phyloP scores from a whole-genome alignment of 2,329 filamentous ascomycete genomes.

The Fusarium duplospermum region DNA sequence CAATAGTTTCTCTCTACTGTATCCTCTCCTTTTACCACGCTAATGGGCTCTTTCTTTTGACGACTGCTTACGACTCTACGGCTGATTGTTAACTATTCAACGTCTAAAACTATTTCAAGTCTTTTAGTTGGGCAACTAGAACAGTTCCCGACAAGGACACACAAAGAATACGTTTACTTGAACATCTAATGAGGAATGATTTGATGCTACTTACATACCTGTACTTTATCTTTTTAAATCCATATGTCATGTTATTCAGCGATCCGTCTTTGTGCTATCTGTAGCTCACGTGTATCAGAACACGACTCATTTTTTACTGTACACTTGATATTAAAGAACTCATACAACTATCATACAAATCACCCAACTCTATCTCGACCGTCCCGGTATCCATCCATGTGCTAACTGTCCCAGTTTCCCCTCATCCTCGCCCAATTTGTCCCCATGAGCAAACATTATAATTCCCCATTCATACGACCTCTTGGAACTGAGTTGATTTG shows the following conservation, averaged over 20 bases:
- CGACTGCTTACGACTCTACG: slow-evolving; percentile 24
- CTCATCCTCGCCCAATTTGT: neutral
- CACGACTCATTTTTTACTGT: neutral
- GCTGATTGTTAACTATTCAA: neutral
- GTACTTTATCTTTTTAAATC: neutral
- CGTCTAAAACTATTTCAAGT: neutral
- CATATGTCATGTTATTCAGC: slow-evolving; percentile 2
- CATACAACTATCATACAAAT: neutral
- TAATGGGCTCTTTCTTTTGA: neutral
- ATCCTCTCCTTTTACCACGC: neutral
- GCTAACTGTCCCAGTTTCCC: neutral
- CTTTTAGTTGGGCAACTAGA: neutral
- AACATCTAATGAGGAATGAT: slow-evolving; percentile 33
- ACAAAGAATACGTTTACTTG: neutral
- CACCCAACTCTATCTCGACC: neutral
- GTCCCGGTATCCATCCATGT: neutral
- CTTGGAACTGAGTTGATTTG: neutral
- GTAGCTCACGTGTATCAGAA: neutral
- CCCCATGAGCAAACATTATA: neutral
- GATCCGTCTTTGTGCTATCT: neutral
- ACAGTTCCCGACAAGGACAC: neutral
- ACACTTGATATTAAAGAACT: neutral
- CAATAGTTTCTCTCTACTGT: slow-evolving; percentile 16
- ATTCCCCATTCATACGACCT: neutral
- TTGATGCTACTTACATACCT: slow-evolving; percentile 4